Base-by-base conservation (phyloP, 2,329 filamentous ascomycete genomes). In the Coniochaeta sp. region DNA sequence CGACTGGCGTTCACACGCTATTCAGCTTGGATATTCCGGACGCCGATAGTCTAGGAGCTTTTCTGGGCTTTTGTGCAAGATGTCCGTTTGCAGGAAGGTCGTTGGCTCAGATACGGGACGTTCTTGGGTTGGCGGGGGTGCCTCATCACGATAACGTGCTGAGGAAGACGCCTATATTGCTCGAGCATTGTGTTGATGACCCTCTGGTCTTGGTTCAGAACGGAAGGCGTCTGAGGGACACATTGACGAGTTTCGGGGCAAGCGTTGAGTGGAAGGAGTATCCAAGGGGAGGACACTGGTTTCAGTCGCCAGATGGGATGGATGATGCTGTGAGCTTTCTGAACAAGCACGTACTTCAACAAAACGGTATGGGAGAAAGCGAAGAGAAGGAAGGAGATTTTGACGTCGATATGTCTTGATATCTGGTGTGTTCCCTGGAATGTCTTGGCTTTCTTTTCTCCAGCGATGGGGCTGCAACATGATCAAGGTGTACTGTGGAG, bases 121-220 rank as follows among this genome's bases (percentile, higher is more conserved):
- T 72, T 0, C 63, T 79, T 4, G 65, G 63, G 2, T 56, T 76
- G 26, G 62, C 67, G 1, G 63, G 61, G 19, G 64, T 56, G 0
- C 64, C 69, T 0, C 63, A 44, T 7, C 64, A 71, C 44, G 63
- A 73, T 56, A 64, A 67, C 10, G 67, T 75, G 1, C n/a, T 79
- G n/a, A 63, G 65, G 24, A 70, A 72, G 14, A 81, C 77, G 56
- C 79, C 77, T 0, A 65, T 77, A 7, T 68, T 81, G 57, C 65
- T 81, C 2, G 72, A 78, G 57, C 79, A 81, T 62, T 79, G 76
- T 57, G 62, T 65, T 1, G 74, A 81, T 55, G 79, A 81, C 61
- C 71, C 73, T 1, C 62, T 77, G 7, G 74, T 81, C 0, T 64
- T 71, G 59, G 63, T 79, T 0, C 62, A 68, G 17, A 68, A 72